Evolutionary conservation across 1,139 yeast genomes (phyloP), one percentile per base, ranked within the genome.

Genomic region (Zhuliangozyma blackwelliae): DNA sequence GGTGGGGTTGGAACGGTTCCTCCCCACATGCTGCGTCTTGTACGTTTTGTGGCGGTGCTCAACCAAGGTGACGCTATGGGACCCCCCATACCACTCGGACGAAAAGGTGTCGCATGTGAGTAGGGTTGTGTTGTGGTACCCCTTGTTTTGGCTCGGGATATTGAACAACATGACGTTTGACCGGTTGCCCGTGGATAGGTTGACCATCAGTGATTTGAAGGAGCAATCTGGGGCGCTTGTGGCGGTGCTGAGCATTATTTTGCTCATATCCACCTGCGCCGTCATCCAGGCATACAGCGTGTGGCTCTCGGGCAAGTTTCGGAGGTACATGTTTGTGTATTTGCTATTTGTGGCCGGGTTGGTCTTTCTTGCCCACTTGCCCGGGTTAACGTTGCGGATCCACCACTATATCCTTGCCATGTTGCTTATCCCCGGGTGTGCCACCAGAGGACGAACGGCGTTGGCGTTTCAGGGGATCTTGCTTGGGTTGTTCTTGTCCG

Each of bases 351-450:
- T 77, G n/a, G 29, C 59, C 0, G 68, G 72, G 0, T 57, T 87
- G 21, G 43, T 72, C 0, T 23, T 71, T 0, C 57, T 86, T 21
- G 71, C 79, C 0, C 50, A 53, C 7, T 51, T 88, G 12, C 89
- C 92, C 0, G 82, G 88, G 3, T 68, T 89, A 44, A 82, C 86
- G 1, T 64, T 92, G 27, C 69, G 97, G 35, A 66, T 92, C 11
- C 98, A 92, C 57, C 98, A 92, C 59, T 92, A 92, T 56, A 83
- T 92, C 12, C 59, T 89, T 28, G 96, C 94, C 0, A 63, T 89
- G 55, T 48, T 87, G 1, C 64, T 90, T 27, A 67, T 90, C 3
- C 96, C 96, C 0, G 97, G 97, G 0, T 87, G 96, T 34, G 78
- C 88, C 10, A 84, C 96, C 0, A 69, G 82, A 43, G 89, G 95